Percentiles rank a stretch among this genome's conserved stretches.
Conservation (phyloP, 139 green algal genomes). For the Haematococcus lacustris region DNA sequence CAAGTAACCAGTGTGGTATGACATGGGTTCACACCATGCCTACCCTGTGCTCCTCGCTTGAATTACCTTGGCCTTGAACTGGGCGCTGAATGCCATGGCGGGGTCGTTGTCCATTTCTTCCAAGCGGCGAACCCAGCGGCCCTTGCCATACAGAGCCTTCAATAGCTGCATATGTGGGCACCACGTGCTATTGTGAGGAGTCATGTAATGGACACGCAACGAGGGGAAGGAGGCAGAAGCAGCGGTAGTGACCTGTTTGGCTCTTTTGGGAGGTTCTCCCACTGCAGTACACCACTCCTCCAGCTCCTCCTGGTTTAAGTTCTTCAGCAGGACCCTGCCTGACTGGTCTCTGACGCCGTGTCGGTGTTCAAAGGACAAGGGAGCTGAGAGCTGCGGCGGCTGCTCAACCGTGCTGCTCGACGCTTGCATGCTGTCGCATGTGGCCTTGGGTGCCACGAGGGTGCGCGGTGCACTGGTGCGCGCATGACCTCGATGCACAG, state of each 20-base stretch:
- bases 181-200: constrained; percentile 3
- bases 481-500: too few relatives aligned
- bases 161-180: constrained; percentile 65
- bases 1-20: not conserved
- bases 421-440: too few relatives aligned
- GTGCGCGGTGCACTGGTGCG: too few relatives aligned
- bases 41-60: not conserved
- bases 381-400: too few relatives aligned
- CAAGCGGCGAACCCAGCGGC: constrained; percentile 33
- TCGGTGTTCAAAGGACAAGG: too few relatives aligned
- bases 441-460: too few relatives aligned
- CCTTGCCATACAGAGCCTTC: constrained; percentile 67
- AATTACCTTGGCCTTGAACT: constrained; percentile 46
- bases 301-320: constrained; percentile 54
- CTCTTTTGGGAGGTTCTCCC: constrained; percentile 38
- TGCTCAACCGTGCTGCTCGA: too few relatives aligned
- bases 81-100: constrained; percentile 45
- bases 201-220: not conserved
- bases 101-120: constrained; percentile 26
- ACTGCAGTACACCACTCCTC: constrained; percentile 50
- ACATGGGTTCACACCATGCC: too few relatives aligned
- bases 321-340: constrained; percentile 53
- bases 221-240: not conserved
- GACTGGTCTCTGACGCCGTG: constrained; percentile 21
- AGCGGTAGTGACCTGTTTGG: not conserved